Base-by-base conservation (phyloP, 495 filamentous ascomycete species). In the Penicillium coprophilum region DNA sequence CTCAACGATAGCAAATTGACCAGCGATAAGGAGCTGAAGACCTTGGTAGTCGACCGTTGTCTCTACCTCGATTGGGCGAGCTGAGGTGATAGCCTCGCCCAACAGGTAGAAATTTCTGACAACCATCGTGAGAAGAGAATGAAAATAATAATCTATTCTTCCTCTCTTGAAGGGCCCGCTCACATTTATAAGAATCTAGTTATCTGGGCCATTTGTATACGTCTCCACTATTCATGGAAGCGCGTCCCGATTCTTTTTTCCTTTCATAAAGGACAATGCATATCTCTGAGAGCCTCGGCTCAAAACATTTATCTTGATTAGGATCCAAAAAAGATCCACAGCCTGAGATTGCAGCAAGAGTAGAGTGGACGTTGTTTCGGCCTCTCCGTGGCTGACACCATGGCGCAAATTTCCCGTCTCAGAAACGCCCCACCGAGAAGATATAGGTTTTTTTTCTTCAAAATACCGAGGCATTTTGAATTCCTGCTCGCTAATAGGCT, bases 1-100 rank as follows among this genome's bases (percentile, higher is more conserved):
- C 40, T 68, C 64, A 11, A 77, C 76, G 55, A 82, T 75, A 21
- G 71, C 67, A 61, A 77, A 78, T 15, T 74, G 69, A 24, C 72
- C 68, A 12, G 75, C 75, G 31, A 79, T 67, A 9, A 72, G 56
- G 36, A 72, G 60, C 39, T 72, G 69, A n/a, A 79, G 59, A 0
- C 53, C 64, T 30, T 76, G 66, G 30, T 70, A 52, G 23, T 66
- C 65, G 27, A 62, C 45, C 5, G 66, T 51, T 11, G 66, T 47
- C 39, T 75, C 67, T n/a, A 80, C 13, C n/a, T 74, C 66, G 19
- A 81, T 61, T 30, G 66, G 44, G 41, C 58, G 66, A 9, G 74
- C 67, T 23, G 73, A 73, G n/a, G 66, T 68, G 20, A 62, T 55
- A 41, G 67, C 57, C 46, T 80, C 70, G 27, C 80, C 79, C 27